phyloP scores from a whole-genome alignment of 257 asterid species.

The Pogostemon cablin region DNA sequence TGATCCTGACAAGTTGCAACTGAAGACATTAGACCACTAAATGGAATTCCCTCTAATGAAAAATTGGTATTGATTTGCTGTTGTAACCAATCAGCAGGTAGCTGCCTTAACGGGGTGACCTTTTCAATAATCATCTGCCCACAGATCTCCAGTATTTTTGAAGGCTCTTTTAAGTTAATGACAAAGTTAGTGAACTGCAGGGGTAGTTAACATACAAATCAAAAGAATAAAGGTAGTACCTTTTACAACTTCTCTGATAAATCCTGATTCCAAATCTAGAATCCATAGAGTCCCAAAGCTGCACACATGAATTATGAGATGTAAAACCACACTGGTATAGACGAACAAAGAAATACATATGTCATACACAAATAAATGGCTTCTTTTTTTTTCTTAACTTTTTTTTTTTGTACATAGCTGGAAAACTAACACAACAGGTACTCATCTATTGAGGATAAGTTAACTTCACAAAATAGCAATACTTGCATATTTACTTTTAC shows the following conservation, averaged over 20 bases:
- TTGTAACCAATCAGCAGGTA: slow-evolving; percentile 67
- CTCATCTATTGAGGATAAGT: slow-evolving; percentile 14
- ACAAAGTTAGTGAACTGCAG: slow-evolving; percentile 41
- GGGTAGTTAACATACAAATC: slow-evolving; percentile 21
- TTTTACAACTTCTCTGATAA: slow-evolving; percentile 65
- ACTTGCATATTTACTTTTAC: background rate
- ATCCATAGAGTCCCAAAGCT: slow-evolving; percentile 86
- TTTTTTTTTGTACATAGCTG: background rate
- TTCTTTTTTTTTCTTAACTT: background rate
- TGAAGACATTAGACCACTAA: slow-evolving; percentile 77
- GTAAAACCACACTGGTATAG: slow-evolving; percentile 26
- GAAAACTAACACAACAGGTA: background rate
- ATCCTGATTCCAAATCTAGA: slow-evolving; percentile 66
- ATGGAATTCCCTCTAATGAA: slow-evolving; percentile 58
- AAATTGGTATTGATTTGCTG: slow-evolving; percentile 41
- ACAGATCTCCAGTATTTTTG: slow-evolving; percentile 81
- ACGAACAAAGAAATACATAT: slow-evolving; percentile 26
- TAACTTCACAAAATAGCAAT: slow-evolving; percentile 4
- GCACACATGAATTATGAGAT: slow-evolving; percentile 35
- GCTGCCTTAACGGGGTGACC: slow-evolving; percentile 53
- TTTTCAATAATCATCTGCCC: slow-evolving; percentile 72
- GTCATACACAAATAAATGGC: background rate
- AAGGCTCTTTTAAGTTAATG: slow-evolving; percentile 55
- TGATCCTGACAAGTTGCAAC: slow-evolving; percentile 56
- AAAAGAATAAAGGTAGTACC: slow-evolving; percentile 48